Conservation (phyloP, 1,284 basidiomycete genomes). For the Fomitopsis schrenkii region DNA sequence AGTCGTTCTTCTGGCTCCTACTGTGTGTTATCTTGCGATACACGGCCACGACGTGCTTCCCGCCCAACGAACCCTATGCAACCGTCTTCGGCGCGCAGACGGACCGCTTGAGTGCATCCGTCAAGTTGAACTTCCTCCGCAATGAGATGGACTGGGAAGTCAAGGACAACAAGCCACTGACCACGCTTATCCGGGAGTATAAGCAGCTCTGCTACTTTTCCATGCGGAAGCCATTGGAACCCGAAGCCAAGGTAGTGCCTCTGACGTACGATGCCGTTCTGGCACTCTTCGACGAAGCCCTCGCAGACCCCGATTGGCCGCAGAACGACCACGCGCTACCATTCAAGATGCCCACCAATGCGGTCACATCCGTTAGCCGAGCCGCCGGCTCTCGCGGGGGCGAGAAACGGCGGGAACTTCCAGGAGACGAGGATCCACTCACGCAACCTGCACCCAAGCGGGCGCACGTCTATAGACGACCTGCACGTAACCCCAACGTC, state of each 20-base stretch:
- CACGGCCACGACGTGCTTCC: not conserved
- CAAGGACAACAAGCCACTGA: not conserved
- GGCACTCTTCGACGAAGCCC: not conserved
- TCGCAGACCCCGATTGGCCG: not conserved
- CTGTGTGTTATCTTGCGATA: not conserved
- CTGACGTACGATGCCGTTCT: not conserved
- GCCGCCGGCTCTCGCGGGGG: too few species aligned
- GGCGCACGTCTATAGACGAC: too few species aligned
- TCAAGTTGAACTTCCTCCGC: not conserved
- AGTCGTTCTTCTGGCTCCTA: conserved; percentile 1
- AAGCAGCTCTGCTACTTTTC: not conserved
- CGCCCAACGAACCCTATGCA: not conserved
- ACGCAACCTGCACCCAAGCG: too few species aligned
- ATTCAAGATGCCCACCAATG: not conserved
- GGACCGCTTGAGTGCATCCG: not conserved
- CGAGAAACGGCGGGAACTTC: too few species aligned
- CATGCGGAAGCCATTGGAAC: not conserved
- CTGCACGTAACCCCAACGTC: too few species aligned
- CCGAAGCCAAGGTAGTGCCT: not conserved
- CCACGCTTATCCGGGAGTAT: not conserved
- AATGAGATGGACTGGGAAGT: not conserved
- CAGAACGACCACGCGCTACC: not conserved
- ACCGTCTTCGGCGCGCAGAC: not conserved
- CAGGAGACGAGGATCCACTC: too few species aligned
- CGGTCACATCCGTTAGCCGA: too few species aligned